Conservation (phyloP, 208 protist species). For the Borovskyia barvae region DNA sequence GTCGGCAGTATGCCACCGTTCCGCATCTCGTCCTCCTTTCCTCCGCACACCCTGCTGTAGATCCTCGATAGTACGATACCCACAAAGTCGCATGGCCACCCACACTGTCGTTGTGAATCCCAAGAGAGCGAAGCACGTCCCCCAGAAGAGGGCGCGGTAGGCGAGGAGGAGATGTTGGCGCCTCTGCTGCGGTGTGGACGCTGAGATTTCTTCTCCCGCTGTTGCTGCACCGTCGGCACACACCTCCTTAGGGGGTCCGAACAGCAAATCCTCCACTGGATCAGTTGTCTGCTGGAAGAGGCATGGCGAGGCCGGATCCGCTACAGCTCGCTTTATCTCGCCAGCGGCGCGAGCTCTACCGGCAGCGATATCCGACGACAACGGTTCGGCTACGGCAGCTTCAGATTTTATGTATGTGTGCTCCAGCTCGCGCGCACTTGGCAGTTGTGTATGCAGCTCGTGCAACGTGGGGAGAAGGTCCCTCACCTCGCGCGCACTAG, state of each 20-base stretch:
- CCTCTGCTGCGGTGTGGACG: not conserved
- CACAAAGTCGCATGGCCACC: slow-evolving; percentile 57
- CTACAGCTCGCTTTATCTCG: not conserved
- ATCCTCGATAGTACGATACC: slow-evolving; percentile 36
- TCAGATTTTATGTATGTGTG: slow-evolving; percentile 30
- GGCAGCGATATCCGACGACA: not conserved
- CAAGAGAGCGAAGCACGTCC: slow-evolving; percentile 59
- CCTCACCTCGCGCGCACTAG: slow-evolving; percentile 49
- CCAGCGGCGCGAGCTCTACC: not conserved
- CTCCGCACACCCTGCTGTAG: slow-evolving; percentile 42
- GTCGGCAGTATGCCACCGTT: slow-evolving; percentile 13
- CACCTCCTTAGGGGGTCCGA: slow-evolving; percentile 21
- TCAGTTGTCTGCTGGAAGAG: slow-evolving; percentile 35
- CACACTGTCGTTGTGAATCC: slow-evolving; percentile 37
- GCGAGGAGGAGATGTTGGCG: slow-evolving; percentile 63
- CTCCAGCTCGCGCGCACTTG: slow-evolving; percentile 57
- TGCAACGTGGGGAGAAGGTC: slow-evolving; percentile 48
- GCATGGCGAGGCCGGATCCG: not conserved
- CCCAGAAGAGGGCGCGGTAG: slow-evolving; percentile 69
- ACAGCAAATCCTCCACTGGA: slow-evolving; percentile 41
- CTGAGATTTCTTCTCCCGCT: not conserved
- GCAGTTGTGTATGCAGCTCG: slow-evolving; percentile 56
- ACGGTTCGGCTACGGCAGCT: not conserved
- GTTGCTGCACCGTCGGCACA: slow-evolving; percentile 2
- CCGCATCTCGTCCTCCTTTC: slow-evolving; percentile 39